phyloP scores from a whole-genome alignment of 2,329 filamentous ascomycete species.

The Cercospora canescens region DNA sequence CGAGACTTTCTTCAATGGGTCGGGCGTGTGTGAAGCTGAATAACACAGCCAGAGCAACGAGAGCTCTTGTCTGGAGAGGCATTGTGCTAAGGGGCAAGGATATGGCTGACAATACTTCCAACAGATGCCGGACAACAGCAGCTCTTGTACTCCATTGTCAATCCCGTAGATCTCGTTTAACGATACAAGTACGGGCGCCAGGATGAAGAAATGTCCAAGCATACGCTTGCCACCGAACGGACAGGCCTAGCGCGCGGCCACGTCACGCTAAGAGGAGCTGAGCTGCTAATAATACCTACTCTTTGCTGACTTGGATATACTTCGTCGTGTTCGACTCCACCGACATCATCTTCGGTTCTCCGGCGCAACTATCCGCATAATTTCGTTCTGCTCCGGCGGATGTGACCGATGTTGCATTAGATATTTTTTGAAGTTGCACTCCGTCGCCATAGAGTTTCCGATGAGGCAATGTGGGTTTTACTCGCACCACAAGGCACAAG shows the following conservation, averaged over 20 bases:
- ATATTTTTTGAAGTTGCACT: not conserved
- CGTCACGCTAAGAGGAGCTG: not conserved
- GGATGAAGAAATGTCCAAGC: not conserved
- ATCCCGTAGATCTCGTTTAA: not conserved
- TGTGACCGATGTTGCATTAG: not conserved
- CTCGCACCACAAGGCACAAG: not conserved
- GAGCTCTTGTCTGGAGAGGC: conserved; percentile 2
- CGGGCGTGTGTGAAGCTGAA: not conserved
- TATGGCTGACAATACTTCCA: not conserved
- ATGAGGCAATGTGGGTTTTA: not conserved
- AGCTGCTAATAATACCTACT: not conserved
- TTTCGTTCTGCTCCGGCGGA: not conserved
- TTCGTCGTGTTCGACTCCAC: not conserved
- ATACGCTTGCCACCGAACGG: not conserved
- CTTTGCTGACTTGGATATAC: not conserved
- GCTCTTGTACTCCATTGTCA: not conserved
- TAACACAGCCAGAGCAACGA: conserved; percentile 2
- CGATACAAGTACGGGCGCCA: not conserved
- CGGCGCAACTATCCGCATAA: not conserved
- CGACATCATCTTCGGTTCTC: not conserved
- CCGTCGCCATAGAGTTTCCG: not conserved
- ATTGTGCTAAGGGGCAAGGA: not conserved
- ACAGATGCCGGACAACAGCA: not conserved
- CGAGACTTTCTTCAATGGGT: not conserved
- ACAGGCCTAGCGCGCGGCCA: not conserved